Evolutionary conservation across 2,329 filamentous ascomycete species (phyloP), one percentile per base, ranked within the genome.

Genomic region (Monilinia laxa): DNA sequence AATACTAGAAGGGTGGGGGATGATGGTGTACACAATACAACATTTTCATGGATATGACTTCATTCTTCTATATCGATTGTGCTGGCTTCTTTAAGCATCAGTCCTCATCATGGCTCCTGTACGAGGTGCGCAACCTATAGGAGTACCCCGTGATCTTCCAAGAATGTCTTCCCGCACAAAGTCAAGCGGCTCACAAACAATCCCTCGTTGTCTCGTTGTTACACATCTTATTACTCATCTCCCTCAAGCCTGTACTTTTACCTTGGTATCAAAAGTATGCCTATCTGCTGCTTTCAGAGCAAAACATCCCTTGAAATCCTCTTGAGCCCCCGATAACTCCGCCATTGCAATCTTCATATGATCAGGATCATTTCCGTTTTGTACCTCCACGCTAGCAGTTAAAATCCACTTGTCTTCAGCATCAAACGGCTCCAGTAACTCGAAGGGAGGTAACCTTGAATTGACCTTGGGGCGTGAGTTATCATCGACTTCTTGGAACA

Each of bases 271-370:
- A 68, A 83, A 80, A 4, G 81, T 80, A 67, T 81, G 81, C 60
- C 85, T 81, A 69, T 86, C 84, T 62, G 83, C 79, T 4, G 77
- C 72, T 66, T 79, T 78, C 70, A 87, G 85, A 47, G 83, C 80
- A 68, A 87, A 84, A 0, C 82, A 80, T 0, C 83, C 82, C 2
- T 81, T 79, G 9, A 87, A 77, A 62, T 85, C 81, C 16, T 76
- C 77, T 45, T 80, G 78, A 1, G 83, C 76, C 1, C 75, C 78
- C 23, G 81, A 70, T 6, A 89, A 76, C 69, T 81, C 79, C n/a
- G 84, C 83, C 52, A 83, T 81, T 0, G 80, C 85, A 70, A 85
- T 82, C 55, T 82, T 79, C 40, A 87, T 80, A 72, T 85, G 84
- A 6, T 72, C 72, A 0, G 85, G 85, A 62, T 84, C 82, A 70